These are phyloP conservation scores for Adiantum capillusveneris DNA, from an alignment of 75 land plant species.

Conservation along the genomic window DNA sequence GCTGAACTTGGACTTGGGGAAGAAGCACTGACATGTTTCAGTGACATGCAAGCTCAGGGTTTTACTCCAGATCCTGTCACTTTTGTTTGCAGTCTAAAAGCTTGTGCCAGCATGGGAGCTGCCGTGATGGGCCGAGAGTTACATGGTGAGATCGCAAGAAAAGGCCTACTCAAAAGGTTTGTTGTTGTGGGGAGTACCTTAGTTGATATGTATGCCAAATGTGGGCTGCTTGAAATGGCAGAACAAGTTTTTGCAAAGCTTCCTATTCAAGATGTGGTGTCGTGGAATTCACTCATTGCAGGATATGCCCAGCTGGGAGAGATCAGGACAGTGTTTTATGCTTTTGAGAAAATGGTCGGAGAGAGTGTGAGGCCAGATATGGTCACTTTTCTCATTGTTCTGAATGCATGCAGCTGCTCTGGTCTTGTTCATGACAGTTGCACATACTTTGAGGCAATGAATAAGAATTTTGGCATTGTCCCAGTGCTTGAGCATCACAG, in stretches of 20 bases:
- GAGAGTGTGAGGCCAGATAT: constrained; percentile 16
- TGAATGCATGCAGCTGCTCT: constrained; percentile 35
- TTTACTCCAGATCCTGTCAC: constrained; percentile 38
- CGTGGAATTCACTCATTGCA: constrained; percentile 26
- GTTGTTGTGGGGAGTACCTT: constrained; percentile 22
- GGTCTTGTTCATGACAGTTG: constrained; percentile 36
- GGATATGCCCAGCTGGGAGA: constrained; percentile 29
- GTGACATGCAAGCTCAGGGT: constrained; percentile 27
- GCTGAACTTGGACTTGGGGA: constrained; percentile 12
- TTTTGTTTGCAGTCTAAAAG: constrained; percentile 37
- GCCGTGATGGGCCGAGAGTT: constrained; percentile 20
- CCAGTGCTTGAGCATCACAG: constrained; percentile 33
- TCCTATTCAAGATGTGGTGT: constrained; percentile 10
- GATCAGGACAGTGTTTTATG: constrained; percentile 20
- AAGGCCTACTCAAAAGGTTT: constrained; percentile 27
- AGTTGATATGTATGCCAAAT: constrained; percentile 29
- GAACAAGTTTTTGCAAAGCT: constrained; percentile 7
- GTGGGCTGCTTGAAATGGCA: constrained; percentile 14
- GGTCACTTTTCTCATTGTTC: constrained; percentile 31
- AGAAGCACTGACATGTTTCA: constrained; percentile 36
- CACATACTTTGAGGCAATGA: constrained; percentile 34
- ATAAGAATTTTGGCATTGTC: constrained; percentile 18
- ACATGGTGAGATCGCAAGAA: constrained; percentile 27
- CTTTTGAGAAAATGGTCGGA: constrained; percentile 22
- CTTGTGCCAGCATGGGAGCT: constrained; percentile 15